phyloP scores from a whole-genome alignment of 228 moss, liverwort and hornwort genomes.

The Sphagnum magellanicum region DNA sequence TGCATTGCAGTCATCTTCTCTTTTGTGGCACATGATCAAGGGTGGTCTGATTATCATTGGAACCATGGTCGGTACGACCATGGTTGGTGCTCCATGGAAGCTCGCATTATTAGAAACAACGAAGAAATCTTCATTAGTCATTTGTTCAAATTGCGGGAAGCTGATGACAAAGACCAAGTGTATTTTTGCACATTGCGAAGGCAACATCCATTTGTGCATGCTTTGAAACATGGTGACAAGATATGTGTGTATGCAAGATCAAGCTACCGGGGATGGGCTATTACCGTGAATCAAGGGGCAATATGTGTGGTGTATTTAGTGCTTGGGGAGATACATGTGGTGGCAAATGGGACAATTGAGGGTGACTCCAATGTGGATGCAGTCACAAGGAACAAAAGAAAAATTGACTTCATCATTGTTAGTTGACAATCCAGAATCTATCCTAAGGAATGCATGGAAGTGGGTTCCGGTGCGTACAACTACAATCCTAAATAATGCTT shows the following conservation, averaged over 20 bases:
- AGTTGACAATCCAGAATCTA: too few relatives aligned
- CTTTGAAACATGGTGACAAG: slow-evolving; percentile 1
- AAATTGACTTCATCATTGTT: too few relatives aligned
- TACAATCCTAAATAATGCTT: too few relatives aligned
- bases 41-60: background rate
- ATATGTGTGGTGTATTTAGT: background rate
- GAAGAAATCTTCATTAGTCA: background rate
- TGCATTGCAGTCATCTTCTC: background rate
- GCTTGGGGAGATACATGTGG: too few relatives aligned
- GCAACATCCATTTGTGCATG: background rate
- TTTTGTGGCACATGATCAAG: slow-evolving; percentile 6
- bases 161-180: background rate
- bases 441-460: too few relatives aligned
- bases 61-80: background rate
- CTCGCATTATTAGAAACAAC: background rate
- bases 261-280: background rate
- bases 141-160: background rate
- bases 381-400: too few relatives aligned
- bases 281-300: background rate
- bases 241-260: slow-evolving; percentile 3
- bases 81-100: background rate
- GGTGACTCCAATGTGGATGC: too few relatives aligned
- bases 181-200: slow-evolving; percentile 7
- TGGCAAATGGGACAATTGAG: too few relatives aligned
- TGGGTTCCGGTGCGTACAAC: too few relatives aligned